Evolutionary conservation across 2,329 filamentous ascomycete species (phyloP), one percentile per base, ranked within the genome.

Genomic region (Fusarium sororula): DNA sequence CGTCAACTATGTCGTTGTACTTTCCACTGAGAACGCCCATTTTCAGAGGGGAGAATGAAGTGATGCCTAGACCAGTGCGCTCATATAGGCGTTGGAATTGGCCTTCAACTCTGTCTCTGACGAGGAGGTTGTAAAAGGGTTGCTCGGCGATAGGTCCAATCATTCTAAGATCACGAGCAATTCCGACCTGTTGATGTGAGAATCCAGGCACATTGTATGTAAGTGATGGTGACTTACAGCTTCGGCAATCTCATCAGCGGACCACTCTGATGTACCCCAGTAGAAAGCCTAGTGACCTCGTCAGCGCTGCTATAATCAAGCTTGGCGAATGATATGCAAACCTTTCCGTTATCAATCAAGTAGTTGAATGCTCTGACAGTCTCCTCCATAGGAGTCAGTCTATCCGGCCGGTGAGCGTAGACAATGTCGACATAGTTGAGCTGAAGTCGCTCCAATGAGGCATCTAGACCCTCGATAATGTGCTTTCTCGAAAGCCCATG

Each of bases 321-420:
- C 3, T 18, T 3, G 20, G 6, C 9, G 8, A 5, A 13, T 10
- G 4, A 5, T 32, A 17, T 15, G 1, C 63, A 48, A 28, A 55
- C 66, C 83, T 92, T 90, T 64, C 92, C 92, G 13, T 86, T 86
- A 77, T 91, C 86, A 78, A 94, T 92, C 42, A 93, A 83, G 79
- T 92, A 85, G 84, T 93, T 93, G 85, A 94, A 93, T 26, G 88
- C 91, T 63, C 91, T 87, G 13, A 93, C 91, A 12, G 87, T 90
- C 83, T 93, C 92, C 80, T 93, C 90, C 84, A 93, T 92, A 1
- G 91, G 92, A 0, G 90, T 93, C 53, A 89, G 82, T 26, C 89
- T 85, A 80, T 94, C 92, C 0, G 91, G 90, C 12, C 92, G 87
- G 80, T 94, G 92, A 4, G 91, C 91, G 77, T 92, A 93, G 66